phyloP scores from a whole-genome alignment of 2,329 filamentous ascomycete genomes.

The Sordariomycetes sp. region DNA sequence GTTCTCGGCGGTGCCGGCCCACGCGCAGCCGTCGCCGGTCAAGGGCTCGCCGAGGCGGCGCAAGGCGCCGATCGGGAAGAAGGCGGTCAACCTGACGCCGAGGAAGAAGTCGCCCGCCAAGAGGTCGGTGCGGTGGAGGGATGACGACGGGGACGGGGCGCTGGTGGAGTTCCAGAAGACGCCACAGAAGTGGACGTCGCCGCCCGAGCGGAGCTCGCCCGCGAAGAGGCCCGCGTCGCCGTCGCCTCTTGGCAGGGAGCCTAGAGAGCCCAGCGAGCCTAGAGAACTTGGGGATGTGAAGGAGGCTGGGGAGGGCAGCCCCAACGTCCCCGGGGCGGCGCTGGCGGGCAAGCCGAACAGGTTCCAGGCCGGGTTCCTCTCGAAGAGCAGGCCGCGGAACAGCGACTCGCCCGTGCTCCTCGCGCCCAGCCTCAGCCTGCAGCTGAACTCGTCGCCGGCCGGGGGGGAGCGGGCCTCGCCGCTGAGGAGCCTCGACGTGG shows the following conservation, averaged over 20 bases:
- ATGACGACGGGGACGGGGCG: conserved; percentile 77
- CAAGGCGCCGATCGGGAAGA: conserved; percentile 49
- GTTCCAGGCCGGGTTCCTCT: conserved; percentile 82
- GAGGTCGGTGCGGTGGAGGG: conserved; percentile 81
- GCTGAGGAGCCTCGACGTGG: conserved; percentile 37
- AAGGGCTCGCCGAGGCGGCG: conserved; percentile 71
- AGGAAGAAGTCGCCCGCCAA: conserved; percentile 63
- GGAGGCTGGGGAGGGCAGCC: background rate
- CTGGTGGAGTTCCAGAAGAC: conserved; percentile 89
- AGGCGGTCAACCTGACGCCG: conserved; percentile 72
- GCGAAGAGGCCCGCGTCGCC: conserved; percentile 15
- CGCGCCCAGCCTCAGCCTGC: conserved; percentile 44
- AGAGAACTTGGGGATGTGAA: too few species aligned
- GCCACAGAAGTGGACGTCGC: conserved; percentile 54
- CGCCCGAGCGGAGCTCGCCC: conserved; percentile 28
- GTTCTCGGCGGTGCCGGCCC: conserved; percentile 8
- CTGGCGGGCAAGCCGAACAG: conserved; percentile 28
- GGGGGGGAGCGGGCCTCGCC: conserved; percentile 37
- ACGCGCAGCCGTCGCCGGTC: conserved; percentile 42
- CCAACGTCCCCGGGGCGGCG: conserved; percentile 35
- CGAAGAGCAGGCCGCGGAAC: conserved; percentile 34
- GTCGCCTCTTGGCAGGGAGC: background rate
- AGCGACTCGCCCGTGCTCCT: conserved; percentile 50
- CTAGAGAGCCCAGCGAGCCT: too few species aligned
- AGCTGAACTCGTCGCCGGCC: conserved; percentile 39